A percentile compares a stretch with the other conserved stretches of the same genome.
These are phyloP conservation scores for Conticribra guillardii DNA, from an alignment of 108 stramenopile species.

Conservation along the genomic window DNA sequence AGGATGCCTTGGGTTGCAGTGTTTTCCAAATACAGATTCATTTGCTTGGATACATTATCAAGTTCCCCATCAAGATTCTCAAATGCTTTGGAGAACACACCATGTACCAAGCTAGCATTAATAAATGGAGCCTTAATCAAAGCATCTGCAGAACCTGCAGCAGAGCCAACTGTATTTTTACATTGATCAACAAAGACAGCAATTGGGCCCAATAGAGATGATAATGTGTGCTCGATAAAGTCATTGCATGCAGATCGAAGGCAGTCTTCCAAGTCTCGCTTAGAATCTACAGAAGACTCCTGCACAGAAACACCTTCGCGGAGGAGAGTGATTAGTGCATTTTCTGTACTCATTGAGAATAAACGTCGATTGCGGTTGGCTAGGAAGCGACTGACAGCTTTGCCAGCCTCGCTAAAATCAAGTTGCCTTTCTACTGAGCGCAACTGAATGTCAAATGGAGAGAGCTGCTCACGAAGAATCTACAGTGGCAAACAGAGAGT, in stretches of 20 bases:
- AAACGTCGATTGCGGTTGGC: conserved; percentile 87
- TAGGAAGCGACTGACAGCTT: conserved; percentile 84
- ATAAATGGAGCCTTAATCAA: conserved; percentile 53
- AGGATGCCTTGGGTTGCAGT: conserved; percentile 82
- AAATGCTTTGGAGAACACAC: conserved; percentile 47
- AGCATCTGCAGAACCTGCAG: conserved; percentile 24
- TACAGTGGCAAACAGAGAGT: conserved; percentile 6
- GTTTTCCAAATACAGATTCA: conserved; percentile 85
- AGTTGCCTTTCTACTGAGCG: conserved; percentile 87
- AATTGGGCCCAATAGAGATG: conserved; percentile 60
- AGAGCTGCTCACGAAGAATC: conserved; percentile 93
- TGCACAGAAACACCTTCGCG: conserved; percentile 88
- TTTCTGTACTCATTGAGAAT: conserved; percentile 90
- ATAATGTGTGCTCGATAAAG: conserved; percentile 86
- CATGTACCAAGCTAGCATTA: conserved; percentile 57
- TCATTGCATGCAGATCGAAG: conserved; percentile 86
- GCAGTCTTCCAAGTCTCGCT: conserved; percentile 90
- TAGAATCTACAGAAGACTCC: conserved; percentile 87
- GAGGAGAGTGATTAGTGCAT: conserved; percentile 84
- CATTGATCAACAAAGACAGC: conserved; percentile 61
- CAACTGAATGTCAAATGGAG: conserved; percentile 92
- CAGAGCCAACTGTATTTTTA: conserved; percentile 41
- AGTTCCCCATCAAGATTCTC: conserved; percentile 55
- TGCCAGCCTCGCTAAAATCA: conserved; percentile 89
- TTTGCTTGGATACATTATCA: conserved; percentile 62